Conservation (phyloP, 2,329 filamentous ascomycete species). For the Metarhizium robertsii region DNA sequence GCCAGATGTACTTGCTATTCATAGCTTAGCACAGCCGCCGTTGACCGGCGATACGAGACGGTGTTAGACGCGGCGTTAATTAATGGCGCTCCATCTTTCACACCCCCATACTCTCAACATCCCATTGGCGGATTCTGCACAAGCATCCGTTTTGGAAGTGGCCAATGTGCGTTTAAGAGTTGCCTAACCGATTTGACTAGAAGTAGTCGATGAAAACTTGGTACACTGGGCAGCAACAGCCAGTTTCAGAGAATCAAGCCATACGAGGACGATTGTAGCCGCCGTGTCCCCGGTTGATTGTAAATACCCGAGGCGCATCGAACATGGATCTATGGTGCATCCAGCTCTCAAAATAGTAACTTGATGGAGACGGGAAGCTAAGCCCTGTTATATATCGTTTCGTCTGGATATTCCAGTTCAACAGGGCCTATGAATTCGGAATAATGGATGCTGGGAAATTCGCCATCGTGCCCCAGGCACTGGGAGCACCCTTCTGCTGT, state of each 20-base stretch:
- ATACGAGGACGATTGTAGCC: neutral
- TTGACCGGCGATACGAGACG: constrained; percentile 19
- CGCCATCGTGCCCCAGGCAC: neutral
- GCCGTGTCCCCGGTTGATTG: neutral
- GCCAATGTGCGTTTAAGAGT: neutral
- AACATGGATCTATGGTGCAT: neutral
- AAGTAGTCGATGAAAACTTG: neutral
- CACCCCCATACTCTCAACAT: neutral
- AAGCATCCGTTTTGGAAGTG: neutral
- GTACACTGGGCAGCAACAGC: neutral
- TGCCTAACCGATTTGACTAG: neutral
- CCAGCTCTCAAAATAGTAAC: neutral
- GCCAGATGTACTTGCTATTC: neutral
- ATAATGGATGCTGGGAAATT: neutral
- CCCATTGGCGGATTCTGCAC: neutral
- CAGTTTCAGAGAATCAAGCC: neutral
- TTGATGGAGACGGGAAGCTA: neutral
- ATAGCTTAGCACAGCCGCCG: constrained; percentile 17
- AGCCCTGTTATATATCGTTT: neutral
- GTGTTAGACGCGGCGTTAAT: constrained; percentile 24
- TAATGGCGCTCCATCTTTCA: constrained; percentile 1
- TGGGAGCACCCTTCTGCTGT: neutral
- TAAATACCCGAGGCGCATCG: neutral
- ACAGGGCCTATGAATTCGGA: neutral
- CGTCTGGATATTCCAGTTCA: neutral